A percentile compares a stretch with the other conserved stretches of the same genome.
phyloP scores from a whole-genome alignment of 805 yeast genomes.

The Pachysolen tannophilus region DNA sequence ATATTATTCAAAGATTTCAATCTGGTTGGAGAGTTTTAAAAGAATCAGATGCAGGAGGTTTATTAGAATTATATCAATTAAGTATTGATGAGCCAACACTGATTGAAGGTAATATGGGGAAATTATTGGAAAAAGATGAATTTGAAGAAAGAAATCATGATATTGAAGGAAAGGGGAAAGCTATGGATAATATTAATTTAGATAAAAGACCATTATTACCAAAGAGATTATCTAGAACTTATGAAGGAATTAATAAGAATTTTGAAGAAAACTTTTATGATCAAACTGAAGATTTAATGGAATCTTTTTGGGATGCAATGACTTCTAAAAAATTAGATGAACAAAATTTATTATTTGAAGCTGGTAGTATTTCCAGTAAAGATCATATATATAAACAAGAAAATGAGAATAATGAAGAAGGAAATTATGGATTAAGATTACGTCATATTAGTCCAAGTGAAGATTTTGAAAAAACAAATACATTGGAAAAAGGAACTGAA shows the following conservation, averaged over 20 bases:
- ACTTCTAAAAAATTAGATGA: constrained; percentile 21
- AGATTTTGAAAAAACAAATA: neutral
- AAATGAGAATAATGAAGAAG: constrained; percentile 11
- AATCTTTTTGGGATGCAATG: constrained; percentile 54
- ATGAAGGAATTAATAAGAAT: constrained; percentile 19
- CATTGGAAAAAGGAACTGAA: constrained; percentile 4
- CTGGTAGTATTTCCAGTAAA: constrained; percentile 4
- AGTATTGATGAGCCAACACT: constrained; percentile 16
- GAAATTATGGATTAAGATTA: no score
- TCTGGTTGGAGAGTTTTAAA: constrained; percentile 21
- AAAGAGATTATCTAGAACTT: constrained; percentile 19
- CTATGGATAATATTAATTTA: neutral
- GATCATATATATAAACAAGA: constrained; percentile 7
- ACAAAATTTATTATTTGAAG: constrained; percentile 3
- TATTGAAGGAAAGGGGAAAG: neutral
- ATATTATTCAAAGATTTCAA: constrained; percentile 28
- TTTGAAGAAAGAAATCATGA: neutral
- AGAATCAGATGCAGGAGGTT: constrained; percentile 18
- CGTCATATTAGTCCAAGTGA: no score
- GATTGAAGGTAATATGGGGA: constrained; percentile 10
- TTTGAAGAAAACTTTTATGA: constrained; percentile 42
- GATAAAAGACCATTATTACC: constrained; percentile 15
- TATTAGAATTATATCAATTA: constrained; percentile 10
- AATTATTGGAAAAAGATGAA: constrained; percentile 9
- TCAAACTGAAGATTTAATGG: constrained; percentile 57